Conservation (phyloP, 2,329 filamentous ascomycete genomes). For the Colletotrichum tanaceti region DNA sequence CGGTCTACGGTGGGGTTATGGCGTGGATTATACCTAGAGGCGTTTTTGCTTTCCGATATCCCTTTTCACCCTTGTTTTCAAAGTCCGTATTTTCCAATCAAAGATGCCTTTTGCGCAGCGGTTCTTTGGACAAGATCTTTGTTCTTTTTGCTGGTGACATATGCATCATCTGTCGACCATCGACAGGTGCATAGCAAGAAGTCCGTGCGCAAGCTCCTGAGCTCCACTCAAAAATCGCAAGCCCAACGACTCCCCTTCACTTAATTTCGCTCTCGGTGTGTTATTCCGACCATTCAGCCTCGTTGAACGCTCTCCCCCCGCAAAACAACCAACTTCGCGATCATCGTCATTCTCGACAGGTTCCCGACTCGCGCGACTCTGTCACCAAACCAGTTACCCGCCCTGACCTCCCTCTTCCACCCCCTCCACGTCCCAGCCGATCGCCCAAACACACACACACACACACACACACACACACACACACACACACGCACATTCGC, state of each 20-base stretch:
- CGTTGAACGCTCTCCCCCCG: constrained; percentile 15
- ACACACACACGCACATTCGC: background rate
- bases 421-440: too few relatives aligned
- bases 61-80: background rate
- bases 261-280: constrained; percentile 9
- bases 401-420: background rate
- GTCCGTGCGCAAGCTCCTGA: constrained; percentile 30
- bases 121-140: background rate
- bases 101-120: background rate
- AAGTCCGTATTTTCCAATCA: background rate
- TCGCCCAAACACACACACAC: too few relatives aligned
- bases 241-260: constrained; percentile 16
- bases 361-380: background rate
- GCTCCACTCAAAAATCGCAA: background rate
- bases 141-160: background rate
- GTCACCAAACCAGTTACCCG: background rate
- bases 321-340: background rate
- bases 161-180: background rate
- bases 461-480: too few relatives aligned
- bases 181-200: background rate
- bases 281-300: constrained; percentile 20
- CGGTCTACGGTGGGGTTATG: background rate
- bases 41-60: background rate
- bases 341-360: constrained; percentile 19
- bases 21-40: background rate